Conservation (phyloP, 1,139 yeast genomes). For the Yamadazyma buinensis region DNA sequence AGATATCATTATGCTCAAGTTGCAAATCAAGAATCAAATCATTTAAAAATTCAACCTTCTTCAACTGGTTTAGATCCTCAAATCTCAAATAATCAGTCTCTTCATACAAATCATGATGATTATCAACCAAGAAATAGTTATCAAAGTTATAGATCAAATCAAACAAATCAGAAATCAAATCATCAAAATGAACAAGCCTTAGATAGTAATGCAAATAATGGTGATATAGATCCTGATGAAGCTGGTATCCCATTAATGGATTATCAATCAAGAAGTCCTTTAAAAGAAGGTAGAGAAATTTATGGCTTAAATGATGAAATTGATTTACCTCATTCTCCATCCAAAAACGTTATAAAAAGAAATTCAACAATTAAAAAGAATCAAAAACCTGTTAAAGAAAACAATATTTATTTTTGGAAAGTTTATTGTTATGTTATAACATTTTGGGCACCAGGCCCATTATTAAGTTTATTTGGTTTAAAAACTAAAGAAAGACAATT, state of each 20-base stretch:
- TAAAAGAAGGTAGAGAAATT: conserved; percentile 46
- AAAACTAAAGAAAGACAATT: conserved; percentile 75
- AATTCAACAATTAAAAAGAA: conserved; percentile 8
- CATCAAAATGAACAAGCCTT: background rate
- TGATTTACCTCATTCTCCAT: conserved; percentile 25
- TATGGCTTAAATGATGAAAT: conserved; percentile 62
- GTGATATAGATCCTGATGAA: conserved; percentile 17
- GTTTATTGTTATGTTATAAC: conserved; percentile 76
- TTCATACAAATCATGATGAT: conserved; percentile 3
- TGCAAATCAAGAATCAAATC: conserved; percentile 64
- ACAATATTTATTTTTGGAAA: conserved; percentile 65
- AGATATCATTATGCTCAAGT: conserved; percentile 80
- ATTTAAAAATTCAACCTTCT: conserved; percentile 64
- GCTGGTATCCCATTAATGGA: conserved; percentile 49
- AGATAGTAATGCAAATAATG: background rate
- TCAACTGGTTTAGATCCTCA: conserved; percentile 72
- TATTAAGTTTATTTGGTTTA: conserved; percentile 73
- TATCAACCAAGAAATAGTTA: conserved; percentile 11
- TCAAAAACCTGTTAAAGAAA: conserved; percentile 15
- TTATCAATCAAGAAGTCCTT: conserved; percentile 12
- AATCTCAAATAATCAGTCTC: conserved; percentile 3
- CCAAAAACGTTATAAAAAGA: conserved; percentile 22
- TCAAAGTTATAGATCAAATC: conserved; percentile 11
- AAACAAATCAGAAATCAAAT: conserved; percentile 5
- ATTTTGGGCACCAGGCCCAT: conserved; percentile 86